A percentile compares a stretch with the other conserved stretches of the same genome.
These are phyloP conservation scores for Spathaspora passalidarum DNA, from an alignment of 805 yeast genomes.

Conservation along the genomic window DNA sequence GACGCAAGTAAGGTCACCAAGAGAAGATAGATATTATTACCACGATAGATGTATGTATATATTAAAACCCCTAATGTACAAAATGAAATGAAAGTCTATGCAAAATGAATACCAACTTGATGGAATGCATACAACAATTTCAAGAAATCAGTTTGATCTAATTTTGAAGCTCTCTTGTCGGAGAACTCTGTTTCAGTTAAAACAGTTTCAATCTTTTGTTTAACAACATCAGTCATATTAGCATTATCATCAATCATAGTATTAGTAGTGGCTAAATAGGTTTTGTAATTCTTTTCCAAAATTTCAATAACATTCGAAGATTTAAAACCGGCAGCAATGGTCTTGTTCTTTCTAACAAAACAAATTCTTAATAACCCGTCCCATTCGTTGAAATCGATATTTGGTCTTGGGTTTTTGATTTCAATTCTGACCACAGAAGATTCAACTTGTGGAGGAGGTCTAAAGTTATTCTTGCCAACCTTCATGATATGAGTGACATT, in stretches of 20 bases:
- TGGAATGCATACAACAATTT: conserved; percentile 87
- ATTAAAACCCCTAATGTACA: conserved; percentile 3
- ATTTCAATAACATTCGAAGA: conserved; percentile 75
- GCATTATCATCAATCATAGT: conserved; percentile 42
- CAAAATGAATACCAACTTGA: conserved; percentile 95
- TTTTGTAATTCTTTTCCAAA: conserved; percentile 82
- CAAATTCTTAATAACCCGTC: conserved; percentile 91
- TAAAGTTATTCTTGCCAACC: conserved; percentile 92
- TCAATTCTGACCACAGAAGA: conserved; percentile 94
- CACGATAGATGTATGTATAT: not conserved
- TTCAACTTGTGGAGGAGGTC: conserved; percentile 99
- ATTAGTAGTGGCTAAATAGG: conserved; percentile 56
- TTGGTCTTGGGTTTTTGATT: conserved; percentile 90
- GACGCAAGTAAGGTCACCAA: conserved; percentile 51
- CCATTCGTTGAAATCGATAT: conserved; percentile 93
- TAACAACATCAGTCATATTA: conserved; percentile 50
- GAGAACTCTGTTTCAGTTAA: conserved; percentile 75
- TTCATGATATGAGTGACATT: conserved; percentile 97
- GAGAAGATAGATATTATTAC: conserved; percentile 44
- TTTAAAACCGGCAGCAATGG: conserved; percentile 89
- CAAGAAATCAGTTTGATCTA: conserved; percentile 93
- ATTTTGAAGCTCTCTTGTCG: conserved; percentile 87
- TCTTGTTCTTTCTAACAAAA: conserved; percentile 90
- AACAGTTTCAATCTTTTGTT: conserved; percentile 68
- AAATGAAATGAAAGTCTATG: conserved; percentile 36